Base-by-base conservation (phyloP, 2,329 filamentous ascomycete species). In the Rhynchosporium graminicola region DNA sequence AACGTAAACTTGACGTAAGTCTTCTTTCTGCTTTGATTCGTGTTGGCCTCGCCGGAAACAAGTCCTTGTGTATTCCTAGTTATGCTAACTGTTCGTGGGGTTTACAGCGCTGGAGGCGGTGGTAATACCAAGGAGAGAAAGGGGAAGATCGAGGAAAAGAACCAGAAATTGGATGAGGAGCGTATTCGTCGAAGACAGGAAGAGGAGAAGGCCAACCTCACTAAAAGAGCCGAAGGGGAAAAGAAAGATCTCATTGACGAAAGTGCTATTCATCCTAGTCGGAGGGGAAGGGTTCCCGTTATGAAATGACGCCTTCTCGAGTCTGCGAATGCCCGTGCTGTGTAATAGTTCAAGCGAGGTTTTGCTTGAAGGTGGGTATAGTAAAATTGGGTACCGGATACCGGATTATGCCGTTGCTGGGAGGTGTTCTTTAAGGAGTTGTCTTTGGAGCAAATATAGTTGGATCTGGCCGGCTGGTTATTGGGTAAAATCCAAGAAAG, bases 1-100 rank as follows among this genome's bases (percentile, higher is more conserved):
- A 97, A 97, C 74, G 90, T 97, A 31, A 94, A 97, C 78, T 78
- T 98, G 68, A 97, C 92, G 83, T 92, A 77, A 77, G 87, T 83
- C 43, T 33, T 50, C 33, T 26, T 46, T 59, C 15, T 57, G 59
- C 46, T 54, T 59, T 56, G 15, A 62, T 28, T 43, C 52, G 29
- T 8, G 55, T 59, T 63, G 15, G 28, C 20, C 28, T 56, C 4
- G 20, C 20, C 20, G 20, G 20, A 20, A 20, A 20, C 45, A 45
- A 57, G 42, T 15, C 29, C 10, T 60, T 12, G 33, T 29, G 10
- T n/a, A 20, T 55, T 59, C n/a, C 29, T 3, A 33, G 13, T 3
- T 52, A 67, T 63, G 52, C 64, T 66, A 63, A 63, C 65, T 20
- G 20, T 61, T 54, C 38, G 8, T 7, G 45, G 31, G 31, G 33